A percentile compares a stretch with the other conserved stretches of the same genome.
These are phyloP conservation scores for Hanseniaspora mollemarum DNA, from an alignment of 805 yeast genomes.

Conservation along the genomic window DNA sequence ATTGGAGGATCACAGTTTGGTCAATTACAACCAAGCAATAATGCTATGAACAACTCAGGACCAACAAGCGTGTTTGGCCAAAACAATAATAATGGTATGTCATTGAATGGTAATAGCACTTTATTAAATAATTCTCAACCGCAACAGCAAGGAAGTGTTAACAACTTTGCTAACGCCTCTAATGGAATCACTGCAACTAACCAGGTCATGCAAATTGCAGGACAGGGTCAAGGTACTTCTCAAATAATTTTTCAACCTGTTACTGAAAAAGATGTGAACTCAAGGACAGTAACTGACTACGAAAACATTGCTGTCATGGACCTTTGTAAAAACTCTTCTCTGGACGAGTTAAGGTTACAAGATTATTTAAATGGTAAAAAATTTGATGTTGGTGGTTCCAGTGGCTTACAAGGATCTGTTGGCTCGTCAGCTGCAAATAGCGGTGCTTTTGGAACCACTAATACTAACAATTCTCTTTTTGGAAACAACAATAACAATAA, in stretches of 20 bases:
- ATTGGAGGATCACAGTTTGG: constrained; percentile 12
- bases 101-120: constrained; percentile 26
- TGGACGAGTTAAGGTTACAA: constrained; percentile 78
- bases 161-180: constrained; percentile 30
- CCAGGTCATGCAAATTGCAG: constrained; percentile 17
- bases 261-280: constrained; percentile 57
- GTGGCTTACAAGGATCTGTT: constrained; percentile 29
- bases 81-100: constrained; percentile 18
- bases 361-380: constrained; percentile 63
- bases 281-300: constrained; percentile 46
- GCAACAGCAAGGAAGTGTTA: constrained; percentile 27
- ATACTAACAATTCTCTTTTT: constrained; percentile 10
- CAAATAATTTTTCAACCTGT: constrained; percentile 56
- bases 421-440: constrained; percentile 20
- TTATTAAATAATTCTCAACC: constrained; percentile 21
- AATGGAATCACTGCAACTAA: constrained; percentile 14
- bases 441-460: constrained; percentile 15
- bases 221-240: constrained; percentile 45
- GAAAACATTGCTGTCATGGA: constrained; percentile 83
- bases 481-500: constrained; percentile 18
- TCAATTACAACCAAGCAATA: constrained; percentile 4
- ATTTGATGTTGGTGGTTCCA: constrained; percentile 27
- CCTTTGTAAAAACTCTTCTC: constrained; percentile 67
- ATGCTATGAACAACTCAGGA: background rate
- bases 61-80: constrained; percentile 15